Evolutionary conservation across 768 basidiomycete genomes (phyloP), one percentile per base, ranked within the genome.

Genomic region (Lepiota brunneoincarnata): DNA sequence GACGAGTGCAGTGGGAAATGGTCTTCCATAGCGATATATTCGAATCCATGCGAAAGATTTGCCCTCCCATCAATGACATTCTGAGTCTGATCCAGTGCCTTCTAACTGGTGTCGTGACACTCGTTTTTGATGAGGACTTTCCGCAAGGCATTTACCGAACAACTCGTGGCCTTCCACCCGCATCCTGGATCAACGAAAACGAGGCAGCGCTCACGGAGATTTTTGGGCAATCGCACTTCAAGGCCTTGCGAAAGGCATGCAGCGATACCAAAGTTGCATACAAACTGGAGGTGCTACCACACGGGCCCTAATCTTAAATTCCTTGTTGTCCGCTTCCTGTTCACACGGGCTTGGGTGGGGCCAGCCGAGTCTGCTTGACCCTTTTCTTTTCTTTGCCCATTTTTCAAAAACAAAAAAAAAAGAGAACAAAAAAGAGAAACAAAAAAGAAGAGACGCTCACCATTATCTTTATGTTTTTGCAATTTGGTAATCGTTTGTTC

Each of bases 1-100:
- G 90, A 60, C 82, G 88, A 56, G 80, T 91, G 42, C 89, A 91
- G 66, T 93, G 91, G 90, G 83, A 91, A 67, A 91, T 91, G 89
- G 88, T 91, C 62, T 93, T 93, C 65, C 89, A 87, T 66, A 82
- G 81, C 63, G 86, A 87, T 68, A 81, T 83, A 47, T 88, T 87
- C 69, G 84, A 85, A 62, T 84, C 82, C 24, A 78, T 86, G 52
- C 76, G 86, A 31, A 84, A 85, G 67, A 80, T 84, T 59, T 80
- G 82, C 51, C 78, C 80, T 26, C 86, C 86, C 44, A 79, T 88
- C 66, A 82, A 78, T 68, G 86, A 87, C 67, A 83, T 88, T 60
- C 73, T 87, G 55, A 78, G 77, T 65, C 76, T 88, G 54, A 66
- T 87, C 37, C 86, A 88, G 63, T 88, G 86, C 61, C 82, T 88